Evolutionary conservation across 2,329 filamentous ascomycete genomes (phyloP).

Genomic region (Aspergillus bombycis): DNA sequence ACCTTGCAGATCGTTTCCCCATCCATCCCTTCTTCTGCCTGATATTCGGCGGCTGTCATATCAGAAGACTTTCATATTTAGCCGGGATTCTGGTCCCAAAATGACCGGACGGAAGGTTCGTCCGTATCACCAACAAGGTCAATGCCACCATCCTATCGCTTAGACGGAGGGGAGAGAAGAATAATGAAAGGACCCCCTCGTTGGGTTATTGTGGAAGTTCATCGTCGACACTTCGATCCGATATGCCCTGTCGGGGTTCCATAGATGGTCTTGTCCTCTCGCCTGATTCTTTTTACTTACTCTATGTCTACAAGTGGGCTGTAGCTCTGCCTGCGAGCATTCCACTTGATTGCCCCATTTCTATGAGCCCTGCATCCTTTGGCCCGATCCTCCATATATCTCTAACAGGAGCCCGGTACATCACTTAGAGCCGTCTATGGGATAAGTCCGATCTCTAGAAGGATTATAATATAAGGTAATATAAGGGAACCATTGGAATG

Average conservation of each 20-base stretch:
- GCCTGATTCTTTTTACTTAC: not conserved
- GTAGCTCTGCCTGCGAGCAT: not conserved
- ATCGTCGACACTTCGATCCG: not conserved
- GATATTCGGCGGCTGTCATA: constrained; percentile 9
- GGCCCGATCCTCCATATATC: not conserved
- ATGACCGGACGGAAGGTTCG: not conserved
- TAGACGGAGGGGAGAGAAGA: not conserved
- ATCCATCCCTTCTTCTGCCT: constrained; percentile 9
- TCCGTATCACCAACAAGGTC: not conserved
- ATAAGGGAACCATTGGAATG: not conserved
- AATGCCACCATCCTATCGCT: not conserved
- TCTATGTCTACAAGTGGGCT: not conserved
- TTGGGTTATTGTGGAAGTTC: not conserved
- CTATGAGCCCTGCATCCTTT: not conserved
- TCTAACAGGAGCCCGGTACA: not conserved
- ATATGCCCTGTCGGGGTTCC: not conserved
- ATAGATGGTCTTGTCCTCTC: not conserved
- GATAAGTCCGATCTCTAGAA: not conserved
- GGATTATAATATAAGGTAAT: not conserved
- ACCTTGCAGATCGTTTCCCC: constrained; percentile 21
- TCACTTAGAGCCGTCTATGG: not conserved
- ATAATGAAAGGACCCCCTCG: not conserved
- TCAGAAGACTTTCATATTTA: constrained; percentile 7
- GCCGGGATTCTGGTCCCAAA: constrained; percentile 1
- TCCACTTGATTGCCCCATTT: not conserved